A percentile compares a stretch with the other conserved stretches of the same genome.
These are phyloP conservation scores for Fusarium sp. DNA, from an alignment of 2,329 filamentous ascomycete species.

Conservation along the genomic window DNA sequence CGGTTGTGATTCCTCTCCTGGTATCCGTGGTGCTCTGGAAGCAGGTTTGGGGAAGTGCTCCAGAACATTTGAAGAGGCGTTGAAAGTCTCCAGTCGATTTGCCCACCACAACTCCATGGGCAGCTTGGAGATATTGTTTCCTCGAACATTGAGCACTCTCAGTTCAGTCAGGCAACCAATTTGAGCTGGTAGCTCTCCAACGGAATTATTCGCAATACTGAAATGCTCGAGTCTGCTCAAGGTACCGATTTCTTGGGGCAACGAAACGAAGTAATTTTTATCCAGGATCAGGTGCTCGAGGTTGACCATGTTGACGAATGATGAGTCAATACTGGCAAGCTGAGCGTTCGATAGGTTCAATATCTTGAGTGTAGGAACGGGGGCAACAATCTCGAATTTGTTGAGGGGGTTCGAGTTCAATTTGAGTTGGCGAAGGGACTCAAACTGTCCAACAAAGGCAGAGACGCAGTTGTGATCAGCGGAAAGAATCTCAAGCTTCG, in stretches of 20 bases:
- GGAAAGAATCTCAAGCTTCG: constrained; percentile 86
- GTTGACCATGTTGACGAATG: constrained; percentile 88
- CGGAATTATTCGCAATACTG: constrained; percentile 91
- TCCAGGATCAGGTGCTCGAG: constrained; percentile 89
- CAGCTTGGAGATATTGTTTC: constrained; percentile 90
- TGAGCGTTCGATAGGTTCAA: constrained; percentile 93
- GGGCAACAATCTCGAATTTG: constrained; percentile 83
- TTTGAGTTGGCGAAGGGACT: constrained; percentile 83
- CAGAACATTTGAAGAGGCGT: constrained; percentile 94
- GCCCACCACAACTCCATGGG: constrained; percentile 98
- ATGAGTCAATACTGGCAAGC: constrained; percentile 86
- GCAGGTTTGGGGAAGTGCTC: constrained; percentile 89
- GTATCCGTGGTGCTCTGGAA: constrained; percentile 72
- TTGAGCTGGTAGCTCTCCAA: constrained; percentile 84
- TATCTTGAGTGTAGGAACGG: constrained; percentile 83
- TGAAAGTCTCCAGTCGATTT: constrained; percentile 87
- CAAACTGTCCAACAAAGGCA: constrained; percentile 88
- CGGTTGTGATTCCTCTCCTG: constrained; percentile 57
- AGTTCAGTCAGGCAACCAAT: constrained; percentile 89
- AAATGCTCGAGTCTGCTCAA: constrained; percentile 87
- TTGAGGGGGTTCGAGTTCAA: constrained; percentile 96
- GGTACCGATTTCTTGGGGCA: constrained; percentile 86
- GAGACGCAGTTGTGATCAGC: constrained; percentile 94
- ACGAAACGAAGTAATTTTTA: constrained; percentile 93
- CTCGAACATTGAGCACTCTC: constrained; percentile 85